Evolutionary conservation across 495 filamentous ascomycete species (phyloP).

Genomic region (Talaromyces wortmannii): DNA sequence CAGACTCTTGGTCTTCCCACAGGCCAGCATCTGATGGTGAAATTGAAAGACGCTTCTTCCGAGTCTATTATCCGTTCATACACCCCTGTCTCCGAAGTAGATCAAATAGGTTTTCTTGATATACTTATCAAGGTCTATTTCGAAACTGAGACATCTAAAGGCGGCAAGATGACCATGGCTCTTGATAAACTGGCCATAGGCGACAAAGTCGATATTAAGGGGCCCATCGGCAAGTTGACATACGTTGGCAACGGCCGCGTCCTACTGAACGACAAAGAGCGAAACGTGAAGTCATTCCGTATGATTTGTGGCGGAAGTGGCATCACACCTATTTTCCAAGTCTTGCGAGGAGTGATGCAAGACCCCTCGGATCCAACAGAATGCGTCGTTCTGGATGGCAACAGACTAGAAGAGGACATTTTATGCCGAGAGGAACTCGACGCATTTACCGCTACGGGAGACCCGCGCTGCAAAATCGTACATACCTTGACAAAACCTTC

Average conservation of each 20-base stretch:
- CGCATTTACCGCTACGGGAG: conserved; percentile 40
- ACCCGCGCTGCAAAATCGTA: conserved; percentile 55
- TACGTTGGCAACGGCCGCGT: conserved; percentile 67
- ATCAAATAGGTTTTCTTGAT: conserved; percentile 55
- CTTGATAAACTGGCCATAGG: conserved; percentile 67
- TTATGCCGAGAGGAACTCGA: conserved; percentile 75
- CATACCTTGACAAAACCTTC: conserved; percentile 65
- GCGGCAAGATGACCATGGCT: conserved; percentile 81
- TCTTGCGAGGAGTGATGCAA: conserved; percentile 69
- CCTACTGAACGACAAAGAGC: conserved; percentile 48
- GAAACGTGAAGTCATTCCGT: conserved; percentile 60
- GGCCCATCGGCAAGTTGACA: conserved; percentile 82
- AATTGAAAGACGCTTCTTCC: conserved; percentile 59
- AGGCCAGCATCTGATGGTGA: conserved; percentile 88
- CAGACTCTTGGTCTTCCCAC: conserved; percentile 75
- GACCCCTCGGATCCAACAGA: conserved; percentile 48
- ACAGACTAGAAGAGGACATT: conserved; percentile 76
- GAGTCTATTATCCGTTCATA: conserved; percentile 81
- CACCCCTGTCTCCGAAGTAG: conserved; percentile 71
- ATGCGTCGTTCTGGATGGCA: conserved; percentile 76
- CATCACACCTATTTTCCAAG: conserved; percentile 89
- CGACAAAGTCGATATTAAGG: conserved; percentile 77
- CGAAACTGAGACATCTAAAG: conserved; percentile 46
- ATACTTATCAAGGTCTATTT: conserved; percentile 87
- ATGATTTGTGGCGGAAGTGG: conserved; percentile 92